Evolutionary conservation across 345 rosid species (phyloP), one percentile per base, ranked within the genome.

Genomic region (Brassica carinata): DNA sequence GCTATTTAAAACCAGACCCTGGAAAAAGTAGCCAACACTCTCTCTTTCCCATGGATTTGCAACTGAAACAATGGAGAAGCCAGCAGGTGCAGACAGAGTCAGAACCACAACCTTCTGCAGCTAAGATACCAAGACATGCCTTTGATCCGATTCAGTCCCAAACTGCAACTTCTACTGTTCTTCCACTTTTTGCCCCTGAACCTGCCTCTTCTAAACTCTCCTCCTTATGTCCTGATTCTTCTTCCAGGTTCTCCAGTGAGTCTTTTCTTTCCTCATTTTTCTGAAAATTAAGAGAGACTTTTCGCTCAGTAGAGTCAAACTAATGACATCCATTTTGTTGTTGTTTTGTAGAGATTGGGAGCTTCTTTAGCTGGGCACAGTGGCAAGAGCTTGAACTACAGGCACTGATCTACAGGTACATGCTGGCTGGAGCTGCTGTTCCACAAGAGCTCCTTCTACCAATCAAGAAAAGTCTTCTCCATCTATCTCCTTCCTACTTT

Each of bases 341-440:
- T 75, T 26, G 71, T 3, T 53, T 15, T 43, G 58, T 74, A 94
- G 98, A 85, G 84, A 87, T 90, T 90, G 91, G 91, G 45, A 88
- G 94, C 64, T 87, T 77, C 84, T 96, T 96, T 67, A 94, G 97
- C 87, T 86, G 82, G 89, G 80, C 85, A 63, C 99, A 94, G 79
- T 86, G 94, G 97, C 98, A 96, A 80, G 98, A 96, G 74, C 92
- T 96, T 18, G 97, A 96, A 87, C 87, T 94, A 34, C 99, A 96
- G 83, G 99, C 97, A 68, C 81, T 92, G 92, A 96, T 96, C 82
- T 96, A 90, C 65, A 90, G 97, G 45, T 94, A 92, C 85, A 93
- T 96, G 97, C 64, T 90, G 68, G 94, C 93, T 72, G 98, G 99
- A 68, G 88, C 91, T 61, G 78, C 90, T 77, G 90, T 96, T 82